These are phyloP conservation scores for Sporothrix pallida DNA, from an alignment of 2,329 filamentous ascomycete genomes.

Conservation along the genomic window DNA sequence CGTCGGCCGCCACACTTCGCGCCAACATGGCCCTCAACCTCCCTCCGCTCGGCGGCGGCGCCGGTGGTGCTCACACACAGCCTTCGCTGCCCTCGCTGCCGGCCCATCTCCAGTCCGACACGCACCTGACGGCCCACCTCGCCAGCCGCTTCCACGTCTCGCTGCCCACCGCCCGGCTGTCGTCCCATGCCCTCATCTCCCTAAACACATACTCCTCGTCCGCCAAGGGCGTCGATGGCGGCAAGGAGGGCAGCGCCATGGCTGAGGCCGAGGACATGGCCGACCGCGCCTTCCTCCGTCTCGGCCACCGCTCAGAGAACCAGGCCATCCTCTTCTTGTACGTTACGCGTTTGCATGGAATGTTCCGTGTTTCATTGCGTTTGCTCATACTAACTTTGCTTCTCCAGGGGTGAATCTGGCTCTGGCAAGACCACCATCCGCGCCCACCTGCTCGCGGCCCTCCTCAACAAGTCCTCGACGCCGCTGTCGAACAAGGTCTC, in stretches of 20 bases:
- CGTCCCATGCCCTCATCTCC: slow-evolving; percentile 87
- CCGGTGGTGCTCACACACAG: slow-evolving; percentile 74
- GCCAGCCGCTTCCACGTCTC: slow-evolving; percentile 91
- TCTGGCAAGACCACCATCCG: slow-evolving; percentile 95
- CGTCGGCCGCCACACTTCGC: slow-evolving; percentile 26
- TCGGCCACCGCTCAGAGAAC: slow-evolving; percentile 89
- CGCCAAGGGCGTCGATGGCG: slow-evolving; percentile 85
- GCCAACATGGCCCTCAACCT: slow-evolving; percentile 66
- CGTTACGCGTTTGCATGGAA: neutral
- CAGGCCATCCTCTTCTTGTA: slow-evolving; percentile 84
- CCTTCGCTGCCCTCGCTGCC: slow-evolving; percentile 87
- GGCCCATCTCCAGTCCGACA: slow-evolving; percentile 70
- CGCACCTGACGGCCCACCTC: slow-evolving; percentile 79
- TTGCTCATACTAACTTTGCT: slow-evolving; percentile 38
- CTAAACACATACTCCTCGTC: slow-evolving; percentile 95
- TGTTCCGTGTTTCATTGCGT: neutral
- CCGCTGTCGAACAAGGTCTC: slow-evolving; percentile 93
- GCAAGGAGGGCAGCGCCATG: slow-evolving; percentile 89
- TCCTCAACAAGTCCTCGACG: slow-evolving; percentile 89
- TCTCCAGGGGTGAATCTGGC: slow-evolving; percentile 84
- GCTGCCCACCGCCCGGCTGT: slow-evolving; percentile 84
- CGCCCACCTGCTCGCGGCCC: slow-evolving; percentile 81
- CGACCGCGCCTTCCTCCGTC: slow-evolving; percentile 79
- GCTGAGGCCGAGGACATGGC: slow-evolving; percentile 92
- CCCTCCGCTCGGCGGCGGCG: slow-evolving; percentile 52